Conservation (phyloP, 495 filamentous ascomycete species). For the Neurospora cerealis region DNA sequence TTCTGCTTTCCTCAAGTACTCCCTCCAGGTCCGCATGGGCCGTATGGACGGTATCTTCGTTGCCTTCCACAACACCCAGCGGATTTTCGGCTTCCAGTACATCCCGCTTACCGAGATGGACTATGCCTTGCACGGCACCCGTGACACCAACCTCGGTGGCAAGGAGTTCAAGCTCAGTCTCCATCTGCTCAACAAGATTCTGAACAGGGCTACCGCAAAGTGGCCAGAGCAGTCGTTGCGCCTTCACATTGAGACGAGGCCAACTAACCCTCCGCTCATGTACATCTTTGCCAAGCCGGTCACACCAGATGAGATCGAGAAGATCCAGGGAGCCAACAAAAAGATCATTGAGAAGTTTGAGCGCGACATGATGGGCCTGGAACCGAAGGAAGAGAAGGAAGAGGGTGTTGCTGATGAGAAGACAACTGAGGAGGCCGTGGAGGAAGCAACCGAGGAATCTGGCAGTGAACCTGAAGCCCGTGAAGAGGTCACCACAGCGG, state of each 20-base stretch:
- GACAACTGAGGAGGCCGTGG: not conserved
- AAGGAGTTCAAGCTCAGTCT: conserved; percentile 79
- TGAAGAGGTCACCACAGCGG: conserved; percentile 15
- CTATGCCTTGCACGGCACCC: conserved; percentile 63
- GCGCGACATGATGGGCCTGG: conserved; percentile 45
- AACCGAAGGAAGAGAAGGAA: conserved; percentile 15
- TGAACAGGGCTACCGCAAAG: conserved; percentile 61
- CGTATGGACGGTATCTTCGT: conserved; percentile 99
- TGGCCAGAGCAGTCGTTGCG: conserved; percentile 71
- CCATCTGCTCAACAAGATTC: conserved; percentile 61
- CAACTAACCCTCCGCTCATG: conserved; percentile 55
- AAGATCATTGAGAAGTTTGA: conserved; percentile 59
- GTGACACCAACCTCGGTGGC: conserved; percentile 58
- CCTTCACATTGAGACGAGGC: conserved; percentile 76
- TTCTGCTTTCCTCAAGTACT: conserved; percentile 92
- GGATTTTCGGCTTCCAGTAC: conserved; percentile 98
- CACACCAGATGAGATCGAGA: conserved; percentile 54
- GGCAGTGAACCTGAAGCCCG: not conserved
- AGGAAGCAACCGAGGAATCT: conserved; percentile 1
- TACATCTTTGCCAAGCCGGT: conserved; percentile 85
- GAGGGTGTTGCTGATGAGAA: conserved; percentile 4
- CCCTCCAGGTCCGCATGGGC: conserved; percentile 88
- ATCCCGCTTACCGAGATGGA: conserved; percentile 83
- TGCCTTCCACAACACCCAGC: conserved; percentile 90
- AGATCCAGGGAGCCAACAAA: conserved; percentile 58